Conservation (phyloP, 768 basidiomycete species). For the Boletus pseudopeckii region DNA sequence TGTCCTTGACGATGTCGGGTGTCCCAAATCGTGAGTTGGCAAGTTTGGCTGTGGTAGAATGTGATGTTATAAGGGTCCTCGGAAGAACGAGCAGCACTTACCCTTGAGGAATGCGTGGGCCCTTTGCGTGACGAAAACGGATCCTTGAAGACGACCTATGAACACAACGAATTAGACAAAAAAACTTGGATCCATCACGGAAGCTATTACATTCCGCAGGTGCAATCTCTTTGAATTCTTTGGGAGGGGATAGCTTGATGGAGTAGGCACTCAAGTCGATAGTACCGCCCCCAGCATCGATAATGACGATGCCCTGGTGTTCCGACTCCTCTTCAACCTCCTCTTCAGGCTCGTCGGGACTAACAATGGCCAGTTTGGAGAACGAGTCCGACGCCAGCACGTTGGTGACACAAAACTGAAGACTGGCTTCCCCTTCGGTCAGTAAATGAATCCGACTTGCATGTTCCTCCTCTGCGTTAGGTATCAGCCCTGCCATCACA, state of each 20-base stretch:
- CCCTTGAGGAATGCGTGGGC: conserved; percentile 29
- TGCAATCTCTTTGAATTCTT: conserved; percentile 34
- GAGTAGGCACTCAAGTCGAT: conserved; percentile 38
- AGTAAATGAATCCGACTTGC: conserved; percentile 22
- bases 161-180: background rate
- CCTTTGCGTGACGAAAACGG: conserved; percentile 33
- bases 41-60: conserved; percentile 24
- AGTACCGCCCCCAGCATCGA: conserved; percentile 45
- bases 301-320: conserved; percentile 36
- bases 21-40: conserved; percentile 27
- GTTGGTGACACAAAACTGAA: conserved; percentile 40
- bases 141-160: conserved; percentile 38
- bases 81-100: background rate
- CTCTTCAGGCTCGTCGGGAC: background rate
- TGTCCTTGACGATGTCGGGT: conserved; percentile 29
- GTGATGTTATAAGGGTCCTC: background rate
- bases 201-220: conserved; percentile 27
- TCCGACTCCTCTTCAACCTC: conserved; percentile 21
- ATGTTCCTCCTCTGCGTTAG: conserved; percentile 5
- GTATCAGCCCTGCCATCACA: conserved; percentile 22
- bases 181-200: background rate
- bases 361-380: background rate
- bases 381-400: conserved; percentile 35
- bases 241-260: conserved; percentile 18
- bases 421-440: conserved; percentile 27